Conservation (phyloP, 192 early-diverging fungal genomes). For the Rhizoclosmatium sp. region DNA sequence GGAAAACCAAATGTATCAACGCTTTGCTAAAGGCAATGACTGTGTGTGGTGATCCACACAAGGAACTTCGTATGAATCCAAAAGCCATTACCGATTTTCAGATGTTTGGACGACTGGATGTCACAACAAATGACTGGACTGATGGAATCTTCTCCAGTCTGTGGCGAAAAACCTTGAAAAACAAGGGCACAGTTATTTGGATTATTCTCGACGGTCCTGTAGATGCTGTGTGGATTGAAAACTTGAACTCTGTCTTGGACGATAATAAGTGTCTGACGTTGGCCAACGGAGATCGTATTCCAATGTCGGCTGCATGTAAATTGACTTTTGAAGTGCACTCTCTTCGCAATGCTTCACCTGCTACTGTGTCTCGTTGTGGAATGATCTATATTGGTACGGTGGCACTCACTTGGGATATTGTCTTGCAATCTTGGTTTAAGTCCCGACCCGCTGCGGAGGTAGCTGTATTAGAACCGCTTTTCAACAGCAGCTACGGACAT, state of each 20-base stretch:
- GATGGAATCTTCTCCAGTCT: slow-evolving; percentile 73
- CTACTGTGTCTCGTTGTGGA: slow-evolving; percentile 71
- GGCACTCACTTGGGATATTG: slow-evolving; percentile 69
- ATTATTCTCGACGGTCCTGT: slow-evolving; percentile 72
- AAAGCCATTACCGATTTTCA: slow-evolving; percentile 74
- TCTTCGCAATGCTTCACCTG: slow-evolving; percentile 65
- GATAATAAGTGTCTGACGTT: slow-evolving; percentile 75
- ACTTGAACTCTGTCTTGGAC: slow-evolving; percentile 68
- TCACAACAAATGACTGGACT: slow-evolving; percentile 74
- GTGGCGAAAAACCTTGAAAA: slow-evolving; percentile 71
- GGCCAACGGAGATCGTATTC: slow-evolving; percentile 71
- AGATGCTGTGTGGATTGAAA: slow-evolving; percentile 75
- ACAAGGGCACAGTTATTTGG: slow-evolving; percentile 67
- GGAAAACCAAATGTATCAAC: slow-evolving; percentile 68
- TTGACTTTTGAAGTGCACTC: slow-evolving; percentile 70
- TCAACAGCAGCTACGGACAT: slow-evolving; percentile 56
- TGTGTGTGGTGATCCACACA: slow-evolving; percentile 69
- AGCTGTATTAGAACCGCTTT: slow-evolving; percentile 63
- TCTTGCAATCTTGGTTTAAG: slow-evolving; percentile 72
- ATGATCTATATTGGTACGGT: slow-evolving; percentile 78
- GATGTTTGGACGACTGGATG: slow-evolving; percentile 72
- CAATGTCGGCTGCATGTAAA: slow-evolving; percentile 70
- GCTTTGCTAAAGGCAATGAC: slow-evolving; percentile 68
- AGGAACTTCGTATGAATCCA: slow-evolving; percentile 72
- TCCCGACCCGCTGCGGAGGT: slow-evolving; percentile 57